Conservation (phyloP, 345 rosid species). For the Murraya paniculata region DNA sequence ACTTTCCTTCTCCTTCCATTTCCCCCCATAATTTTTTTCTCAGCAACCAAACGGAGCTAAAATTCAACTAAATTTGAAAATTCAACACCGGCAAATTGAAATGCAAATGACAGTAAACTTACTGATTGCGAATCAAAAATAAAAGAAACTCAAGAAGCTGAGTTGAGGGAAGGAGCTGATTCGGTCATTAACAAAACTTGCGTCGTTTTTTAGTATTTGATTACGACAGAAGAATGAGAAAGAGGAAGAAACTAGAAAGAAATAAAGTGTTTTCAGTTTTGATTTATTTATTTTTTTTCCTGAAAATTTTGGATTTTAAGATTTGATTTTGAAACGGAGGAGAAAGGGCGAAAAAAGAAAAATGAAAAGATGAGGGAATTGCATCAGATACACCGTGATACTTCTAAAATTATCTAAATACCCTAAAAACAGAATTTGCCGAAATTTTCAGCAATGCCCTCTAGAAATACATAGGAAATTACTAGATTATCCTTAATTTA, state of each 20-base stretch:
- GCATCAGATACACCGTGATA: too few species aligned
- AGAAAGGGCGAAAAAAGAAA: background rate
- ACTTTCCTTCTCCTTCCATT: background rate
- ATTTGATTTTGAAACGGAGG: background rate
- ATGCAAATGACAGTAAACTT: background rate
- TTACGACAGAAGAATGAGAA: background rate
- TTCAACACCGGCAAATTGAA: background rate
- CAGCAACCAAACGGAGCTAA: background rate
- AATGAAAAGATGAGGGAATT: too few species aligned
- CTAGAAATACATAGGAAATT: too few species aligned
- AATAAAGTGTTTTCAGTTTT: background rate
- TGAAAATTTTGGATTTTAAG: background rate
- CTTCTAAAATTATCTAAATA: too few species aligned
- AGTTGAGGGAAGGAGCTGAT: slow-evolving; percentile 11
- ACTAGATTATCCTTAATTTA: too few species aligned
- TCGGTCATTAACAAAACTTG: background rate
- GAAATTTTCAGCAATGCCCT: too few species aligned
- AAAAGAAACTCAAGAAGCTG: background rate
- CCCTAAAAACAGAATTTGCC: too few species aligned
- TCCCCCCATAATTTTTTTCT: background rate
- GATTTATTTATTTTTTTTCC: background rate
- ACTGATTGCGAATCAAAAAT: background rate
- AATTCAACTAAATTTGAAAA: background rate
- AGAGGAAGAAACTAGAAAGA: background rate
- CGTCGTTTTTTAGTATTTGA: background rate